Evolutionary conservation across 2,329 filamentous ascomycete genomes (phyloP), one percentile per base, ranked within the genome.

Genomic region (Paecilomyces niveus): DNA sequence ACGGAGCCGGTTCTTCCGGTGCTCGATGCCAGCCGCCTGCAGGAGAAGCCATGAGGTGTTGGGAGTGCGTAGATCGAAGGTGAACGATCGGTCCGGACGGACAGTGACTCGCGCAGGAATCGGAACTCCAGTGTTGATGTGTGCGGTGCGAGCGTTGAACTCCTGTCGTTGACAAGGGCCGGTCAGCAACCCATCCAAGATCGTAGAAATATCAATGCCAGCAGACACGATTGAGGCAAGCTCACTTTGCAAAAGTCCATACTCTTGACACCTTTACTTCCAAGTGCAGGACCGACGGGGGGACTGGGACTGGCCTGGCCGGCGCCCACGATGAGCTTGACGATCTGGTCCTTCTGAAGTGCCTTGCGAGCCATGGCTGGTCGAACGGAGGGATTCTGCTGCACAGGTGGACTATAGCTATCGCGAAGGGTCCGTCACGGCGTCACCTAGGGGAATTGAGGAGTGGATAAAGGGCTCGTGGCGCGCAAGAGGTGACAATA

Each of bases 241-340:
- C 71, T 58, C 74, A 96, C 93, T 84, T 97, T 97, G 86, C 94
- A 97, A 75, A 97, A 99, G 78, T 99, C 94, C 88, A 99, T 99
- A 59, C 90, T 95, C 81, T 99, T 99, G 62, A 99, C 89, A 81
- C 94, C 94, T 81, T 97, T 97, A 75, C 88, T 93, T 78, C 94
- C 94, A 64, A 99, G 84, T 57, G 94, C 94, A 59, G 94, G 94
- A 81, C 94, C 94, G 69, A 99, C 92, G 3, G 94, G 94, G 33
- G 94, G 94, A 77, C 92, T 95, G 31, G 94, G 94, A 69, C 88
- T 93, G 60, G 94, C 94, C 76, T 97, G 91, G 26, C 94, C 94
- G 58, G 94, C 94, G 68, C 93, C 94, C 62, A 99, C 94, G 66
- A 99, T 96, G 75, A 99, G 85, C 81, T 97, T 99, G 74, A 99